phyloP scores from a whole-genome alignment of 2,329 filamentous ascomycete genomes.

The Fusarium compactum region DNA sequence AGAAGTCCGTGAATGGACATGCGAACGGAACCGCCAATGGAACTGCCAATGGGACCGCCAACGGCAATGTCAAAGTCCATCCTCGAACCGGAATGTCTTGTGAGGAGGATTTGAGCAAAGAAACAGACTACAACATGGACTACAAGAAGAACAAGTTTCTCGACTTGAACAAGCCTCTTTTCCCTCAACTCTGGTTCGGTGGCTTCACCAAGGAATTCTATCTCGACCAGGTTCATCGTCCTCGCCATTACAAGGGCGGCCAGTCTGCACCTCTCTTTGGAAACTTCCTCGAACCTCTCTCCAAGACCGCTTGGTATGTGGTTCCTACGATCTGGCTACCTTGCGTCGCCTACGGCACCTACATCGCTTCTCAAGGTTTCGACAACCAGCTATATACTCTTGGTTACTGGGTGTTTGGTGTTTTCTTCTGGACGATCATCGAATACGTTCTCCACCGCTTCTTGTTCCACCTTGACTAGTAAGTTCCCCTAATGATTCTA shows the following conservation, averaged over 20 bases:
- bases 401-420: slow-evolving; percentile 75
- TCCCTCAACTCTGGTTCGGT: slow-evolving; percentile 88
- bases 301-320: slow-evolving; percentile 94
- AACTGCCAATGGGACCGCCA: slow-evolving; percentile 43
- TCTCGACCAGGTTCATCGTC: slow-evolving; percentile 93
- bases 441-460: slow-evolving; percentile 92
- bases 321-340: slow-evolving; percentile 89
- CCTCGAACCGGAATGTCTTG: slow-evolving; percentile 87
- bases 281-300: slow-evolving; percentile 98
- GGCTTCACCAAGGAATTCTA: slow-evolving; percentile 97
- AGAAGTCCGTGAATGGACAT: slow-evolving; percentile 59
- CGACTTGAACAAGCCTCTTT: slow-evolving; percentile 84
- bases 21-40: slow-evolving; percentile 50
- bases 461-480: slow-evolving; percentile 94
- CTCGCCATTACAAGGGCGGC: slow-evolving; percentile 94
- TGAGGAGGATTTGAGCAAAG: slow-evolving; percentile 86
- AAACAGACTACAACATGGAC: slow-evolving; percentile 81
- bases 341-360: slow-evolving; percentile 78
- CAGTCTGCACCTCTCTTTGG: slow-evolving; percentile 94
- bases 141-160: slow-evolving; percentile 95
- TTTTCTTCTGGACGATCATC: slow-evolving; percentile 87
- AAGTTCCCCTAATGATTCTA: slow-evolving; percentile 55
- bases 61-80: slow-evolving; percentile 59
- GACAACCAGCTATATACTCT: slow-evolving; percentile 60
- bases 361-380: slow-evolving; percentile 72